A percentile compares a stretch with the other conserved stretches of the same genome.
These are phyloP conservation scores for Fonsecaea monophora DNA, from an alignment of 2,329 filamentous ascomycete species.

Conservation along the genomic window DNA sequence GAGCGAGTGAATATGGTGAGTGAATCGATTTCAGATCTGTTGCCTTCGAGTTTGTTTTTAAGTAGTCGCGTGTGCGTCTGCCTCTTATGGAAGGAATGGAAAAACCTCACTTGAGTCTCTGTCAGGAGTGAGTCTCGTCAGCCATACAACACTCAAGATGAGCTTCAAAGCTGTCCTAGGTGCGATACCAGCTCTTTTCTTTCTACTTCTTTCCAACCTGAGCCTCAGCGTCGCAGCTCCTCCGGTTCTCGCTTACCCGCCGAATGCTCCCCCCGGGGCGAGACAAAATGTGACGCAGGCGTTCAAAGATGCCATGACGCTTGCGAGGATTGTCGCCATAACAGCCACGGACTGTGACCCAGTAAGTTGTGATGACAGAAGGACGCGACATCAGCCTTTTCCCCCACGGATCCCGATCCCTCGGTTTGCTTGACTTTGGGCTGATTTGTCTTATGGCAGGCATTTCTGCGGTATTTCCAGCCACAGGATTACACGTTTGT, in stretches of 20 bases:
- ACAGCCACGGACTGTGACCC: conserved; percentile 17
- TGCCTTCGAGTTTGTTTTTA: neutral
- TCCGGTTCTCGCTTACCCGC: neutral
- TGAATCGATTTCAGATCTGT: conserved; percentile 2
- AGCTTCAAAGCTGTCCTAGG: neutral
- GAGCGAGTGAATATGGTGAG: neutral
- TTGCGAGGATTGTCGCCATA: conserved; percentile 15
- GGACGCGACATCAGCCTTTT: neutral
- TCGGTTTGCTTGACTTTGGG: no score
- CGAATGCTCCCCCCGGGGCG: neutral
- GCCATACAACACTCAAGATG: conserved; percentile 1
- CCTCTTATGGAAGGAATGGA: neutral
- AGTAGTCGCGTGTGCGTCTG: neutral
- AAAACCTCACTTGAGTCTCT: neutral
- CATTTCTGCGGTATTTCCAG: conserved; percentile 18
- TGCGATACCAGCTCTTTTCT: neutral
- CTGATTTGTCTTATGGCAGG: neutral
- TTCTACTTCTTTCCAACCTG: conserved; percentile 8
- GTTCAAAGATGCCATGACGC: conserved; percentile 21
- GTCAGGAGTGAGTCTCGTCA: neutral
- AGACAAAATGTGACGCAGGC: conserved; percentile 9
- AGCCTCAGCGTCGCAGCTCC: neutral
- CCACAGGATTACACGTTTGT: conserved; percentile 16
- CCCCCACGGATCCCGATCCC: neutral
- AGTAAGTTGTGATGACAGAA: conserved; percentile 3